Evolutionary conservation across 345 rosid species (phyloP), one percentile per base, ranked within the genome.

Genomic region (Acer campestre): DNA sequence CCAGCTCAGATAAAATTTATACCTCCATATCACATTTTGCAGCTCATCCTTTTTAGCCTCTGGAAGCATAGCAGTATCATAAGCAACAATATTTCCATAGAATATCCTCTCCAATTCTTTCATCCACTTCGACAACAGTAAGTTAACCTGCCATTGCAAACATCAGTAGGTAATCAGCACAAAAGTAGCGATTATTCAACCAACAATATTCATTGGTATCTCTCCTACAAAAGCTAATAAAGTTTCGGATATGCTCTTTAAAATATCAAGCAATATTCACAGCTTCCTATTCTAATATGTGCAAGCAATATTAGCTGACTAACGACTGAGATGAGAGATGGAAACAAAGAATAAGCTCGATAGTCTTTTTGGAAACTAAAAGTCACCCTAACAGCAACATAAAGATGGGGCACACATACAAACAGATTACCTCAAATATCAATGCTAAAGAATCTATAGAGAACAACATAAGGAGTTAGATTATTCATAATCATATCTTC

Each of bases 31-130:
- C 61, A 86, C 85, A 66, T 87, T 90, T 79, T 81, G 87, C 68
- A 96, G 87, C 68, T 92, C 93, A 64, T 88, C 89, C 38, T 81
- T 85, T 79, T 88, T 90, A 75, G 95, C 99, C 82, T 92, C 94
- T 17, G 95, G 99, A 80, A 88, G 92, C 84, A 96, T 46, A 58
- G 98, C 95, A 55, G 90, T 76, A 81, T 96, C 97, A 86, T 91
- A 96, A 49, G 97, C 95, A 80, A 92, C 89, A 75, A 94, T 84
- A 76, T 96, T 96, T 79, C 99, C 99, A 75, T 91, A 96, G 70
- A 96, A 92, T 85, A 96, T 94, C 85, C 84, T 92, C 88, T 96
- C 99, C 88, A 94, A 59, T 67, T 96, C 98, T 86, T 96, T 96
- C 99, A 96, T 96, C 98, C 98, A 94, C 81, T 85, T 94, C 11